Percentiles rank a stretch among this genome's conserved stretches.
phyloP scores from a whole-genome alignment of 257 asterid species.

The Solanum sitiens region DNA sequence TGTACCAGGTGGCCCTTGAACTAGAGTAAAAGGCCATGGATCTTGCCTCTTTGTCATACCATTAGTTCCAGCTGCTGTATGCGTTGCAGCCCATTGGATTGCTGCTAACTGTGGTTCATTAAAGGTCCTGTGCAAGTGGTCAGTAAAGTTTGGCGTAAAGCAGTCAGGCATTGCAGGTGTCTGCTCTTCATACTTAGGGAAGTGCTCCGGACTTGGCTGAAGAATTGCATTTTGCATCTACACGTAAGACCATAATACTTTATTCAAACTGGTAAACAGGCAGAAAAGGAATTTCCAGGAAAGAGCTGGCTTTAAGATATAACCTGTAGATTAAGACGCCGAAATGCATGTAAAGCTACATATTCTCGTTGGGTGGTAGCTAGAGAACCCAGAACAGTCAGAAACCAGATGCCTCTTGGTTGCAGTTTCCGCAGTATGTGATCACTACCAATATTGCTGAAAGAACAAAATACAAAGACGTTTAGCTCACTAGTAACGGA shows the following conservation, averaged over 20 bases:
- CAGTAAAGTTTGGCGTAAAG: slow-evolving; percentile 85
- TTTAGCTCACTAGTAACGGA: not conserved
- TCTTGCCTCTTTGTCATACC: slow-evolving; percentile 79
- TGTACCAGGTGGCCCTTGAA: slow-evolving; percentile 99
- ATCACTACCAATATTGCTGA: slow-evolving; percentile 66
- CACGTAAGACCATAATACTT: slow-evolving; percentile 1
- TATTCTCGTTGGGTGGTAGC: slow-evolving; percentile 97
- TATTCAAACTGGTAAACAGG: slow-evolving; percentile 2
- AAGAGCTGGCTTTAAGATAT: not conserved
- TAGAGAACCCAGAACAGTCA: slow-evolving; percentile 80
- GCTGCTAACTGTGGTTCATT: slow-evolving; percentile 90
- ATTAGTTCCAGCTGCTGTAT: slow-evolving; percentile 94
- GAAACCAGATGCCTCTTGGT: slow-evolving; percentile 79
- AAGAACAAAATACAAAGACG: slow-evolving; percentile 1
- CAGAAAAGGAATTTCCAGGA: not conserved
- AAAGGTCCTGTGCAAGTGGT: slow-evolving; percentile 63
- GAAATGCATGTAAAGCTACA: slow-evolving; percentile 88
- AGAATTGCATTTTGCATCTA: slow-evolving; percentile 99
- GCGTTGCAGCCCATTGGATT: slow-evolving; percentile 98
- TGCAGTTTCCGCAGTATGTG: slow-evolving; percentile 87
- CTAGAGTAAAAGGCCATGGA: slow-evolving; percentile 97
- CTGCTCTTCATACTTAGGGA: slow-evolving; percentile 93
- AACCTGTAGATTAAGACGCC: slow-evolving; percentile 91
- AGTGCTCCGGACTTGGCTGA: slow-evolving; percentile 93
- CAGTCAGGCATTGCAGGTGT: slow-evolving; percentile 99